Conservation (phyloP, 768 basidiomycete genomes). For the Auricularia sp. region DNA sequence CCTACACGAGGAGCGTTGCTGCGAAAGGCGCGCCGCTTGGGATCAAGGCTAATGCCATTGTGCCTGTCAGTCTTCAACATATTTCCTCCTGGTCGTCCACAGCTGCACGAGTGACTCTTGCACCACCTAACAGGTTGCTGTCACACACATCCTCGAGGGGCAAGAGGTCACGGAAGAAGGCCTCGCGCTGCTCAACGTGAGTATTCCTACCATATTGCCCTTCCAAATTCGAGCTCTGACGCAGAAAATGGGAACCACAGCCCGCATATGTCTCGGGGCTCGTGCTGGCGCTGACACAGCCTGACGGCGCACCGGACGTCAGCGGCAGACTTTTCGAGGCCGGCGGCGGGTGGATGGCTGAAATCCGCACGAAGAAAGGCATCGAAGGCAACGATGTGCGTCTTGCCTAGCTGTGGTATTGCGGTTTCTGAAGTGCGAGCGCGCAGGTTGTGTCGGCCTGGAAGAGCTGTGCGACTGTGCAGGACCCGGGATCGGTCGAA, state of each 20-base stretch:
- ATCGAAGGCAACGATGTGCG: background rate
- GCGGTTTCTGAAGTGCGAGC: constrained; percentile 40
- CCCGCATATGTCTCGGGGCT: constrained; percentile 91
- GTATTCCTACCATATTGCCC: constrained; percentile 92
- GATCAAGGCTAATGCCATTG: constrained; percentile 79
- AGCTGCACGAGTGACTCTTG: background rate
- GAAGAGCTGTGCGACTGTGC: constrained; percentile 33
- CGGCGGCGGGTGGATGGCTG: constrained; percentile 86
- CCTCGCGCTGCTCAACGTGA: constrained; percentile 76
- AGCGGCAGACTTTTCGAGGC: constrained; percentile 82
- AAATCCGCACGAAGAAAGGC: constrained; percentile 75
- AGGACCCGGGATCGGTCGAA: constrained; percentile 30
- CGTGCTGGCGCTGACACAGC: constrained; percentile 79
- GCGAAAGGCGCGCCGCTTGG: constrained; percentile 86
- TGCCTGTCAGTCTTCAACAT: constrained; percentile 57
- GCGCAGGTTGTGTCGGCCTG: constrained; percentile 60
- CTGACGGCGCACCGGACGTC: constrained; percentile 61
- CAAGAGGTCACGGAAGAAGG: too few species aligned
- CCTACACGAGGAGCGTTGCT: constrained; percentile 90
- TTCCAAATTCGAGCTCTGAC: constrained; percentile 48
- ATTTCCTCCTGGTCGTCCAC: constrained; percentile 28
- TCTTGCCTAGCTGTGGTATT: constrained; percentile 9
- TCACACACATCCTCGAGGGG: too few species aligned
- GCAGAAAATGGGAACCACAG: constrained; percentile 23
- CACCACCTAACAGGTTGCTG: constrained; percentile 63